Conservation (phyloP, 441 rosid species). For the Melastoma candidum region DNA sequence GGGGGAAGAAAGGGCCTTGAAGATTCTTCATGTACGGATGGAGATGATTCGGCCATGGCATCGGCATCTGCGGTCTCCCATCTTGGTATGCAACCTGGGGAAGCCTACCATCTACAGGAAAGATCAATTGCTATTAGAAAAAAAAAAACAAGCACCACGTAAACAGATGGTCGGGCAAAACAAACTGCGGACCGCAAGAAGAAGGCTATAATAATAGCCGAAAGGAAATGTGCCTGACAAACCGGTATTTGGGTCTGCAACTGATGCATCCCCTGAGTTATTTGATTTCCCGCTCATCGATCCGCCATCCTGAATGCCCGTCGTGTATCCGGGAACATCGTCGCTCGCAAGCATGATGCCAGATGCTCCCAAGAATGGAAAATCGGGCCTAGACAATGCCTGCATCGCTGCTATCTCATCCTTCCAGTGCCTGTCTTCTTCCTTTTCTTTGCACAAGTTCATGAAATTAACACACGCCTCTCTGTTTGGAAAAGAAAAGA, state of each 20-base stretch:
- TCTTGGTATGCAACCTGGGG: slow-evolving; percentile 22
- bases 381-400: slow-evolving; percentile 57
- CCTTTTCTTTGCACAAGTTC: slow-evolving; percentile 90
- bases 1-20: slow-evolving; percentile 55
- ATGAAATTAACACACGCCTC: slow-evolving; percentile 85
- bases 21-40: slow-evolving; percentile 79
- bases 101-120: slow-evolving; percentile 35
- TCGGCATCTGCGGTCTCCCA: slow-evolving; percentile 41
- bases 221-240: no score
- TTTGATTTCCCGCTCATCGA: slow-evolving; percentile 26
- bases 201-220: no score
- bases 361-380: slow-evolving; percentile 67
- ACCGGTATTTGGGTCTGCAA: slow-evolving; percentile 23
- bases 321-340: slow-evolving; percentile 33
- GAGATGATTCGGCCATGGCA: slow-evolving; percentile 65
- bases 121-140: no score
- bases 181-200: background rate
- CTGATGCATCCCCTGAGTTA: slow-evolving; percentile 39
- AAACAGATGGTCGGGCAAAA: background rate
- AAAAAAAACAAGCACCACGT: background rate
- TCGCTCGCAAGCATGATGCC: slow-evolving; percentile 74
- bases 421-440: slow-evolving; percentile 86
- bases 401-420: slow-evolving; percentile 93
- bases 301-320: slow-evolving; percentile 20
- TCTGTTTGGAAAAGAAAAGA: slow-evolving; percentile 25